Evolutionary conservation across 2,329 filamentous ascomycete genomes (phyloP), one percentile per base, ranked within the genome.

Genomic region (Cytospora mali): DNA sequence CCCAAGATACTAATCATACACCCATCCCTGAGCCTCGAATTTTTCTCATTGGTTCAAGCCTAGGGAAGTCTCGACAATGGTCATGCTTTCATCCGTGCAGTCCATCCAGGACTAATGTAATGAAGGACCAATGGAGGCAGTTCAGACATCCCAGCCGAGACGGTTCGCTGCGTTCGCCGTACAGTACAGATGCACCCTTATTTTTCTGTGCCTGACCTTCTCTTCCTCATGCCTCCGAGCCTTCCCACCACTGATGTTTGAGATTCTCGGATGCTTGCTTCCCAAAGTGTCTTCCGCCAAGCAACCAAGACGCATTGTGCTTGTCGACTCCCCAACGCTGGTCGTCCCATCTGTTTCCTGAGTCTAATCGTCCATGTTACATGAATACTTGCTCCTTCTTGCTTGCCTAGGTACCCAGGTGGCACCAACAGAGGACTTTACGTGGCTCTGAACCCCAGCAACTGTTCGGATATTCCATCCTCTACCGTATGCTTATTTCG

Each of bases 1-100:
- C 27, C 50, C 18, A n/a, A 55, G 42, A 31, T 50, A n/a, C 28
- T 62, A 64, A 49, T 31, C 53, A 55, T 62, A 67, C 68, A 60
- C 64, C 65, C 64, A 54, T 63, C 56, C 51, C 61, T 50, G 56
- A 54, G 48, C 50, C 53, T 51, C 55, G 25, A 46, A 52, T 49
- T 63, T 69, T 70, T 70, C 71, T 72, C 46, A 78, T 80, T 81
- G 79, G 79, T 66, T 68, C 67, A 68, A 65, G 62, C 65, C 62
- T 69, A 72, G 71, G 68, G 70, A 74, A 73, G 72, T 68, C 72
- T 77, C 74, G 72, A 77, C 78, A 78, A 80, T 79, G 76, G 79
- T 77, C 79, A 82, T 81, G 80, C 79, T 76, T 78, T 79, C 76
- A 77, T 77, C 78, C 79, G 78, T 76, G 73, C 74, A 76, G 73